phyloP scores from a whole-genome alignment of 2,329 filamentous ascomycete genomes.

The Akanthomyces lecanii region DNA sequence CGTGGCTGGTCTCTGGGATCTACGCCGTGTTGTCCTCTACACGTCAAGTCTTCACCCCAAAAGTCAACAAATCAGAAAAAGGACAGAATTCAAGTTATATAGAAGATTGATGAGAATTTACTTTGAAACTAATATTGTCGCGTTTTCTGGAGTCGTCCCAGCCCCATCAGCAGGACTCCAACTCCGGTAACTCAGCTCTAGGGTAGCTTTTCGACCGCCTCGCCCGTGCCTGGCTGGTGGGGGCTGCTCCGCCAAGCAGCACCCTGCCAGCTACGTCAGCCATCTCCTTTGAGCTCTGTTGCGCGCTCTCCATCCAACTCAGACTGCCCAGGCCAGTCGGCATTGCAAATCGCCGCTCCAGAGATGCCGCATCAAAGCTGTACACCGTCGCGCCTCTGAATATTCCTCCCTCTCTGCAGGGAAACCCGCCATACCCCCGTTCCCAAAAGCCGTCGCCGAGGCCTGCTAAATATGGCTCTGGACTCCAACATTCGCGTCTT shows the following conservation, averaged over 20 bases:
- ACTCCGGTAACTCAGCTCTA: background rate
- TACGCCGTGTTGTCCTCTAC: too few relatives aligned
- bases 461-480: slow-evolving; percentile 41
- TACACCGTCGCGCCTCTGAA: background rate
- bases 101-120: too few relatives aligned
- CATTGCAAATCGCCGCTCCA: background rate
- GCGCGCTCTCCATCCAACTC: slow-evolving; percentile 3
- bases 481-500: slow-evolving; percentile 71
- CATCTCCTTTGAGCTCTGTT: slow-evolving; percentile 9
- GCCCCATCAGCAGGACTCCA: too few relatives aligned
- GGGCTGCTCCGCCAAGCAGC: slow-evolving; percentile 10
- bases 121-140: background rate
- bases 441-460: background rate
- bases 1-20: too few relatives aligned
- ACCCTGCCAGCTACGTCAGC: slow-evolving; percentile 10
- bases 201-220: background rate
- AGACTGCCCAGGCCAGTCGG: background rate
- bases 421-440: background rate
- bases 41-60: too few relatives aligned
- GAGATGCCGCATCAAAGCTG: slow-evolving; percentile 3
- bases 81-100: too few relatives aligned
- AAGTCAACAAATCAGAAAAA: too few relatives aligned
- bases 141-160: too few relatives aligned
- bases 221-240: background rate
- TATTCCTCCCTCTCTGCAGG: background rate